Evolutionary conservation across 1,284 basidiomycete genomes (phyloP), one percentile per base, ranked within the genome.

Genomic region (Sanguinoderma infundibulare): DNA sequence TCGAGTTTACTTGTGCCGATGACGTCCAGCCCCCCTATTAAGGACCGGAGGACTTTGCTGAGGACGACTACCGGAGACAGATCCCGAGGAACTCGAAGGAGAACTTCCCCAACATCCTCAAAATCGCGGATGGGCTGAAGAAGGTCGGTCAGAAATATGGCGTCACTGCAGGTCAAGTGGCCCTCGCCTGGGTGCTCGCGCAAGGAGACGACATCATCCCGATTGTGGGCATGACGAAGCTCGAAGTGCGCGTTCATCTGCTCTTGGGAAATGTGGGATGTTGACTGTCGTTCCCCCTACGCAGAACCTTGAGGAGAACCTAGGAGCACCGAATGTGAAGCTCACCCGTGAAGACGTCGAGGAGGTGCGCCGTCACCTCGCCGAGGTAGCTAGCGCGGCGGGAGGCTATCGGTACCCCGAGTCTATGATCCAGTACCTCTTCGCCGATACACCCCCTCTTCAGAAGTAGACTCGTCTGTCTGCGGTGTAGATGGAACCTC

Each of bases 31-130:
- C 1, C 15, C 42, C 14, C 24, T 28, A 46, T 22, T 26, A 46
- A 28, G 24, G 42, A 15, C 74, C 75, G 4, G 79, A 81, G 26
- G 86, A 89, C 68, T 80, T 89, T 53, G 78, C 78, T 8, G 76
- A 78, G 39, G 80, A 74, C 44, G 87, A 88, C 68, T 75, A 78
- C 57, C 75, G 82, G 32, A 67, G 68, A 1, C 55, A 10, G 0
- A 59, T 80, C 26, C 79, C 76, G 42, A 75, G 75, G 20, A 77
- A 77, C 68, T 73, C 72, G 30, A 71, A 73, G 22, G 79, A 81
- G 69, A 82, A 83, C 69, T 79, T 83, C 62, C 69, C 73, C 15
- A 76, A 79, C 64, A 81, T 83, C 68, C 68, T 81, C 34, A 69
- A 76, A 53, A 67, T 83, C 26, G 79, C 75, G 2, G 72, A 79